Evolutionary conservation across 768 basidiomycete genomes (phyloP), one percentile per base, ranked within the genome.

Genomic region (Leccinellum luteum): DNA sequence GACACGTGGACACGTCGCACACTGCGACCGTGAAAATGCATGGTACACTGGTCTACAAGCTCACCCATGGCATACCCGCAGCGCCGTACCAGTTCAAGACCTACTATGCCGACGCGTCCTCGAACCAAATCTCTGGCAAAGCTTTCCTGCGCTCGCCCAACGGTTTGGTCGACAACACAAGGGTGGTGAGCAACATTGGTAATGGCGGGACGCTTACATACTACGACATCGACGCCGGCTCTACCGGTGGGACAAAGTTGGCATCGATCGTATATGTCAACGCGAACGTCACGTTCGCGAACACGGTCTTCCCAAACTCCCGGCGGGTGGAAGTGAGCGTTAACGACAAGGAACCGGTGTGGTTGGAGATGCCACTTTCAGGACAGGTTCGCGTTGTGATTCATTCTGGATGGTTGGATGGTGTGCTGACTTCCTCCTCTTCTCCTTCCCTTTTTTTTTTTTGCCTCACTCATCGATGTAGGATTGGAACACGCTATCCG

Each of bases 301-400:
- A 59, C 27, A 53, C 51, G 2, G 41, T 19, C 2, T 60, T 54
- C 15, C 41, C 54, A n/a, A 60, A 60, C 15, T 61, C 54, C 9
- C 35, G 54, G 32, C 47, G 51, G 21, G 58, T 32, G n/a, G 21
- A 60, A 31, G 51, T 61, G 34, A 53, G 54, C 25, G 45, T 56
- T n/a, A 56, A 61, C 8, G 48, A 30, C 8, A 31, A 27, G 4
- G 23, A 30, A 10, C 38, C 60, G 0, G 53, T 61, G 2, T 14
- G 17, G 6, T 38, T 52, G 19, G 54, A 61, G 38, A 61, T 59
- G 57, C 57, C 57, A 3, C 15, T 61, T 25, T 52, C 57, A 1
- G 58, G 59, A 44, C 52, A 57, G 52, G 55, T 55, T n/a, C 38
- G 48, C 35, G 38, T 43, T 4, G 15, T 9, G 6, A 8, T 44